phyloP scores from a whole-genome alignment of 768 basidiomycete genomes.

The Pleurotus pulmonarius region DNA sequence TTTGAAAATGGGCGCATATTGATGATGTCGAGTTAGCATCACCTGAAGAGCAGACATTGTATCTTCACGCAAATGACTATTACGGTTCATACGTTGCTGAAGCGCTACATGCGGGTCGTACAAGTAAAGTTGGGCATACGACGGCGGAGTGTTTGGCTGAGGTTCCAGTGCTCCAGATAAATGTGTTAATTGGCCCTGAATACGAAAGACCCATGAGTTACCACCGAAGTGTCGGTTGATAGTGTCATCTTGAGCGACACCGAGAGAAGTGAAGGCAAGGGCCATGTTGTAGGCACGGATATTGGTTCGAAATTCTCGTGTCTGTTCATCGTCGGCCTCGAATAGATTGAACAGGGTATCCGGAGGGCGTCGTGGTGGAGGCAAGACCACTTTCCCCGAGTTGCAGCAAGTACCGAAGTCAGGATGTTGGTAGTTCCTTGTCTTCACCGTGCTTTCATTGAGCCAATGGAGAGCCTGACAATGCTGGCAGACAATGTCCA shows the following conservation, averaged over 20 bases:
- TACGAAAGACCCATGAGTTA: constrained; percentile 15
- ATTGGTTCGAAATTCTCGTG: constrained; percentile 23
- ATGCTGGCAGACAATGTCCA: too few relatives aligned
- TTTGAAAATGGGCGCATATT: constrained; percentile 24
- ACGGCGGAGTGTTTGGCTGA: constrained; percentile 10
- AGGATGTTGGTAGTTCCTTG: too few relatives aligned
- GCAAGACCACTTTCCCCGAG: too few relatives aligned
- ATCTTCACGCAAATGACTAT: constrained; percentile 14
- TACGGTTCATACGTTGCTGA: constrained; percentile 18
- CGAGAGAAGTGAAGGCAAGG: constrained; percentile 36
- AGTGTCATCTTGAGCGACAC: constrained; percentile 24
- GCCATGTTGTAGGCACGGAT: constrained; percentile 36
- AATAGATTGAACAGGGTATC: constrained; percentile 4
- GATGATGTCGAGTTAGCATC: constrained; percentile 15
- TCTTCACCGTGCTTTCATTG: too few relatives aligned
- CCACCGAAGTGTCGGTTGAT: constrained; percentile 19
- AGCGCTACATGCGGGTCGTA: constrained; percentile 34
- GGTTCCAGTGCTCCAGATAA: constrained; percentile 24
- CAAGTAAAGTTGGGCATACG: constrained; percentile 31
- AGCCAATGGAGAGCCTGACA: too few relatives aligned
- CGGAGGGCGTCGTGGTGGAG: too few relatives aligned
- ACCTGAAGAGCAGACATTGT: constrained; percentile 21
- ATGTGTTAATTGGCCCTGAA: constrained; percentile 30
- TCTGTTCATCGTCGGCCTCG: constrained; percentile 4
- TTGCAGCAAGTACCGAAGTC: too few relatives aligned